Evolutionary conservation across 2,329 filamentous ascomycete genomes (phyloP).

Genomic region (Xylaria arbuscula): DNA sequence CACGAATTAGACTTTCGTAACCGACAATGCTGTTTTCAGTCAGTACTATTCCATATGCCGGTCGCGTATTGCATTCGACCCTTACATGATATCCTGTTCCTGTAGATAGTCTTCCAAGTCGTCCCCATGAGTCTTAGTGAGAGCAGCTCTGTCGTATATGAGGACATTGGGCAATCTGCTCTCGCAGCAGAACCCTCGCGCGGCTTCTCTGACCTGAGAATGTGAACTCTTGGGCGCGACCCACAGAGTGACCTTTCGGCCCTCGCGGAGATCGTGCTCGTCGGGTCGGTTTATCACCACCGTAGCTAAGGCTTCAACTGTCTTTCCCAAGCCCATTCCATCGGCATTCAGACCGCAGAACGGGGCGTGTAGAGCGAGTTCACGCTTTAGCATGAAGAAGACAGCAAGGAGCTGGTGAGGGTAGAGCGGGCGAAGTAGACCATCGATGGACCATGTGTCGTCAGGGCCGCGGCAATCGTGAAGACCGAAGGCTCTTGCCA

Average conservation of each 20-base stretch:
- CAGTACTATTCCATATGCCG: background rate
- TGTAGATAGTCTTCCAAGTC: background rate
- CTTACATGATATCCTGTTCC: conserved; percentile 4
- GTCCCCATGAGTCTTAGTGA: background rate
- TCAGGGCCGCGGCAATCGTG: background rate
- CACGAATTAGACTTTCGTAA: conserved; percentile 1
- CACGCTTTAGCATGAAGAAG: background rate
- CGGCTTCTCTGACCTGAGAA: background rate
- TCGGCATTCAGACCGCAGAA: background rate
- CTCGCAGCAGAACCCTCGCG: background rate
- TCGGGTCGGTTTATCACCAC: background rate
- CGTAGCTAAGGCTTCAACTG: background rate
- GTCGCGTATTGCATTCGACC: background rate
- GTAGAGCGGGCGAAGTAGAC: background rate
- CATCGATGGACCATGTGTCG: background rate
- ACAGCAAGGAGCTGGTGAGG: background rate
- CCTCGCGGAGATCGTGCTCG: background rate
- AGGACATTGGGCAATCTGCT: background rate
- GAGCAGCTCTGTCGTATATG: background rate
- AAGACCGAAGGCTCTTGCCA: background rate
- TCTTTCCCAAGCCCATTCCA: background rate
- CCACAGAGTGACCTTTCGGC: background rate
- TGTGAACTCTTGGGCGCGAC: background rate
- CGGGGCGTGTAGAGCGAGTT: background rate
- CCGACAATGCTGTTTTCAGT: background rate